These are phyloP conservation scores for Parasitella parasitica DNA, from an alignment of 371 early-diverging fungal species.

Conservation along the genomic window DNA sequence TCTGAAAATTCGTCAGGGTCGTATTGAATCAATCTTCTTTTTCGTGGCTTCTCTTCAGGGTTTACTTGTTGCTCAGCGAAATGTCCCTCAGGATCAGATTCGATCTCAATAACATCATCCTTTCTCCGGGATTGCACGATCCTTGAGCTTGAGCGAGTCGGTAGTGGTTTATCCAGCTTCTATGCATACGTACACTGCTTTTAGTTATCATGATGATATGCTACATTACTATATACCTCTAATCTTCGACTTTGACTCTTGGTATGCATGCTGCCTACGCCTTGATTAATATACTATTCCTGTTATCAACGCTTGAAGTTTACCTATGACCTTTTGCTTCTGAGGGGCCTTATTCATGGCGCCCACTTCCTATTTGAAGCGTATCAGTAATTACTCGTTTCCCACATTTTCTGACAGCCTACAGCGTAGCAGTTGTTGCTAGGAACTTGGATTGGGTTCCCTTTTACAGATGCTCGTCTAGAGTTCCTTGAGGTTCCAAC, in stretches of 20 bases:
- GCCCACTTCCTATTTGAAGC: not conserved
- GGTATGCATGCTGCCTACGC: not conserved
- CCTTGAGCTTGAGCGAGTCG: not conserved
- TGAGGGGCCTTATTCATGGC: not conserved
- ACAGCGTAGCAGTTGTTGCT: not conserved
- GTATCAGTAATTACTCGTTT: not conserved
- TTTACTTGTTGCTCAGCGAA: no score
- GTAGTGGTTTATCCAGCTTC: not conserved
- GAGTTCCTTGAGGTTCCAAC: not conserved
- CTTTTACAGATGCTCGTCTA: not conserved
- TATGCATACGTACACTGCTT: not conserved
- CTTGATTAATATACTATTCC: not conserved
- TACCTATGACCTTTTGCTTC: not conserved
- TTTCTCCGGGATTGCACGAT: not conserved
- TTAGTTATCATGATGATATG: not conserved
- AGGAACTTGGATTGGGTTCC: not conserved
- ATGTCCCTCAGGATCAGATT: not conserved
- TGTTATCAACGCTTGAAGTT: not conserved
- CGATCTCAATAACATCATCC: not conserved
- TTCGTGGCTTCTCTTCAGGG: not conserved
- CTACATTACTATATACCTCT: not conserved
- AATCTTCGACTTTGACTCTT: not conserved
- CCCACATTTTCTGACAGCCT: not conserved
- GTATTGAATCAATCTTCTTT: not conserved
- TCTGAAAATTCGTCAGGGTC: not conserved